A percentile compares a stretch with the other conserved stretches of the same genome.
Evolutionary conservation across 2,329 filamentous ascomycete genomes (phyloP).

Genomic region (Cercospora brassicicola): DNA sequence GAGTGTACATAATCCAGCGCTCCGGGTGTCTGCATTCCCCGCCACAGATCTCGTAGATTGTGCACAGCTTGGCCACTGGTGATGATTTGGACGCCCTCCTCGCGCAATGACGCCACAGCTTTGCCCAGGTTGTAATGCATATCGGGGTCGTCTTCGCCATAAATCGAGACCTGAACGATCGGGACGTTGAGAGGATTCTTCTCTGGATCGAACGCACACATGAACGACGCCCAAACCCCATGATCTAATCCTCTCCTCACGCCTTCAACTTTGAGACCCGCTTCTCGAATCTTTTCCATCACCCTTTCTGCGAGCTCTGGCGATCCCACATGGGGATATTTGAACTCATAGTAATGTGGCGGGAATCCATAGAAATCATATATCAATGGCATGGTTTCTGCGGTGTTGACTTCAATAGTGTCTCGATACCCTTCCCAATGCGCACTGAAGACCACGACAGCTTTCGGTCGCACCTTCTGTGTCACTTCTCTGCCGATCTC

Average conservation of each 20-base stretch:
- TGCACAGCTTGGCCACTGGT: conserved; percentile 69
- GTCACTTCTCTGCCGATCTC: conserved; percentile 70
- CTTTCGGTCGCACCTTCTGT: conserved; percentile 66
- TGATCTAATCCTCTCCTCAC: conserved; percentile 69
- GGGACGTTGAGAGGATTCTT: conserved; percentile 51
- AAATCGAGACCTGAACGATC: conserved; percentile 71
- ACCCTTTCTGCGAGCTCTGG: conserved; percentile 61
- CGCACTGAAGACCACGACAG: conserved; percentile 73
- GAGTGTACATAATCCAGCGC: conserved; percentile 38
- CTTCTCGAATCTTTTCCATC: conserved; percentile 54
- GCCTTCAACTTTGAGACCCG: conserved; percentile 61
- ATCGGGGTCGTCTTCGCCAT: conserved; percentile 62
- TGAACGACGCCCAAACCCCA: conserved; percentile 72
- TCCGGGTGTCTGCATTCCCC: conserved; percentile 25
- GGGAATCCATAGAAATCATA: conserved; percentile 78
- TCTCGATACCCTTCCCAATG: conserved; percentile 67
- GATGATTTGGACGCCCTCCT: conserved; percentile 67
- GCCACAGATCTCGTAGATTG: conserved; percentile 40
- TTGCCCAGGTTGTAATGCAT: conserved; percentile 68
- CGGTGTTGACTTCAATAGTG: conserved; percentile 65
- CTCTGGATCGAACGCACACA: conserved; percentile 51
- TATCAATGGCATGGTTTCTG: conserved; percentile 64
- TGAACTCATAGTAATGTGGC: conserved; percentile 65
- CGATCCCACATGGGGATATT: conserved; percentile 65
- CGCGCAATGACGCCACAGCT: conserved; percentile 64